A percentile compares a stretch with the other conserved stretches of the same genome.
These are phyloP conservation scores for Scleroderma citrinum DNA, from an alignment of 768 basidiomycete species.

Conservation along the genomic window DNA sequence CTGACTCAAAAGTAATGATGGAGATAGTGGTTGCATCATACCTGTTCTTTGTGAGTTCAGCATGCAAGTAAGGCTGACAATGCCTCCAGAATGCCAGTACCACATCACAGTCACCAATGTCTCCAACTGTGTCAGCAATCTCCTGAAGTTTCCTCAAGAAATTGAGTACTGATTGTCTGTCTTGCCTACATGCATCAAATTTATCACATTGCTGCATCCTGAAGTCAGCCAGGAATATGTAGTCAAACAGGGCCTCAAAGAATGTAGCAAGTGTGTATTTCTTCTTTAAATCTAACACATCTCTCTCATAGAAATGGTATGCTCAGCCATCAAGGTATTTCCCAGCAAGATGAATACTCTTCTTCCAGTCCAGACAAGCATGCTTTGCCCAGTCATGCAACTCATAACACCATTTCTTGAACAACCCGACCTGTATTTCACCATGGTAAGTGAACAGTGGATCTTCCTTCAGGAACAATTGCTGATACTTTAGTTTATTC, in stretches of 20 bases:
- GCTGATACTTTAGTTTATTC: conserved; percentile 6
- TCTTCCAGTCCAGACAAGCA: background rate
- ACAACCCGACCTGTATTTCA: background rate
- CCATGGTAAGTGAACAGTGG: conserved; percentile 8
- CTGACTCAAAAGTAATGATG: background rate
- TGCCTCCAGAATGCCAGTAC: conserved; percentile 10
- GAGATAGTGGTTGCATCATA: conserved; percentile 5
- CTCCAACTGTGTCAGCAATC: conserved; percentile 8
- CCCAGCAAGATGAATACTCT: background rate
- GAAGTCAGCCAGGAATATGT: conserved; percentile 12
- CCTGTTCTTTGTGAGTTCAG: conserved; percentile 5
- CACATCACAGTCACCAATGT: conserved; percentile 4
- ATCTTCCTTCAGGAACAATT: conserved; percentile 8
- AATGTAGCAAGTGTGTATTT: conserved; percentile 5
- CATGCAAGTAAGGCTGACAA: conserved; percentile 4
- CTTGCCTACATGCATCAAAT: conserved; percentile 9
- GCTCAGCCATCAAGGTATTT: background rate
- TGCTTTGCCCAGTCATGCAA: conserved; percentile 2
- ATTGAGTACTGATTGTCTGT: conserved; percentile 4
- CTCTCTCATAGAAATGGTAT: conserved; percentile 6
- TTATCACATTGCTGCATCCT: conserved; percentile 8
- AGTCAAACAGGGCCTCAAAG: conserved; percentile 9
- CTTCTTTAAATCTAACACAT: conserved; percentile 1
- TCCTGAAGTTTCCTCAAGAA: conserved; percentile 5
- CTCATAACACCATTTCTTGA: conserved; percentile 8